Base-by-base conservation (phyloP, 331 rosid genomes). In the Pyrus hybrid region DNA sequence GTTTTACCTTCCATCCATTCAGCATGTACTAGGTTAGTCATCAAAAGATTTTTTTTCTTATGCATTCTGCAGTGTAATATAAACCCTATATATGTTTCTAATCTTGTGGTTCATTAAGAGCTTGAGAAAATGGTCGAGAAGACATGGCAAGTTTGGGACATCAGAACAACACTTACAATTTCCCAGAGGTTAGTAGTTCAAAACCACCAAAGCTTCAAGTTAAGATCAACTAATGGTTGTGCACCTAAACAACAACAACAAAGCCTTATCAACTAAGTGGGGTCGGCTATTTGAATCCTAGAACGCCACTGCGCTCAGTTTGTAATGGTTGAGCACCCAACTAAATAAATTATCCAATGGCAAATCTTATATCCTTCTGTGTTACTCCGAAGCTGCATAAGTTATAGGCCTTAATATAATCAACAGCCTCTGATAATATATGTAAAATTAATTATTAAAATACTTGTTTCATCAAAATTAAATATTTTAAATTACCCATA, bases 401-500 rank as follows among this genome's bases (percentile, higher is more conserved):
- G 62, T 17, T 23, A n/a, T 23, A 0, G 49, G n/a, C 45, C 47
- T 21, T 22, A 72, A n/a, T 37, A 32, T 72, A 62, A 57, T 22
- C 25, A 22, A 56, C 43, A 8, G 47, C 13, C 2, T 65, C 41
- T 17, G 16, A 73, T 16, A 2, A 35, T 33, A 5, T 18, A 60
- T 9, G 68, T 14, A 65, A 73, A 13, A 20, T 33, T 37, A 33
- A 57, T 5, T 4, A 62, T 41, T 17, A 25, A 30, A 61, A 17
- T 12, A 73, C 29, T 72, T 5, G 12, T 56, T 72, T 72, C 57
- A 51, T 65, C 66, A 20, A 32, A 37, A 8, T 21, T 60, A n/a
- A 33, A 75, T 65, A 66, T 21, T 35, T 35, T 41, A 69, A 73
- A 45, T 80, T 79, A 79, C 83, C 63, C 28, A 43, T 30, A 56